Conservation (phyloP, 306 rosid species). For the Prunus armeniaca region DNA sequence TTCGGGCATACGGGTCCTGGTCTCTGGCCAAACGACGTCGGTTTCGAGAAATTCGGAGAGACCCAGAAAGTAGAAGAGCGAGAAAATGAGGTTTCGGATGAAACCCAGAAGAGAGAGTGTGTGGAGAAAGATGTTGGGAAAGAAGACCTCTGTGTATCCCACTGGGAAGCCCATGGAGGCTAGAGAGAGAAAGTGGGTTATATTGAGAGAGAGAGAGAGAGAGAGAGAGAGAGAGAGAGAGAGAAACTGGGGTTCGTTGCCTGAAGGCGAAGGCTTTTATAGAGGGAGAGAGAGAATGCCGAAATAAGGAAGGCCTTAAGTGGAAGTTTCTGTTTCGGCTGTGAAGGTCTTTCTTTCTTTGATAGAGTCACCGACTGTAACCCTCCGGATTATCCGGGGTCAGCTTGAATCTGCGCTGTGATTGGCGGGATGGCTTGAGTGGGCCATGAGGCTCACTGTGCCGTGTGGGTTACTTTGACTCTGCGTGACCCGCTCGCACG, state of each 20-base stretch:
- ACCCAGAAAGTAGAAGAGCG: constrained; percentile 57
- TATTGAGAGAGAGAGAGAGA: neutral
- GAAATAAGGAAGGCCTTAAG: neutral
- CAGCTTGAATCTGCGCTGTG: neutral
- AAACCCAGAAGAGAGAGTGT: constrained; percentile 56
- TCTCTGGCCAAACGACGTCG: constrained; percentile 42
- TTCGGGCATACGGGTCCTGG: constrained; percentile 15
- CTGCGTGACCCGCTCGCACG: neutral
- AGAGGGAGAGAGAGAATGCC: constrained; percentile 1
- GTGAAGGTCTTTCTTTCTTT: neutral
- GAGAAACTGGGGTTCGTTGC: neutral
- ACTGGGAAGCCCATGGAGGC: constrained; percentile 78
- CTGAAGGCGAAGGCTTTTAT: neutral
- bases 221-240: neutral
- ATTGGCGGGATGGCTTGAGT: neutral
- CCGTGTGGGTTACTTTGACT: neutral
- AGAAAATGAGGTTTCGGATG: constrained; percentile 47
- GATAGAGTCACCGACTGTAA: neutral
- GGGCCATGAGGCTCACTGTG: neutral
- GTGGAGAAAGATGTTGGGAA: constrained; percentile 64
- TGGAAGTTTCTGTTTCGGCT: constrained; percentile 38
- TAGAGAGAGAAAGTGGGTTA: constrained; percentile 17
- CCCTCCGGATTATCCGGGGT: neutral
- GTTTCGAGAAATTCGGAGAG: constrained; percentile 70
- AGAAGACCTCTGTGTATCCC: constrained; percentile 61